phyloP scores from a whole-genome alignment of 2,329 filamentous ascomycete genomes.

The Proliferodiscus dingleyae region DNA sequence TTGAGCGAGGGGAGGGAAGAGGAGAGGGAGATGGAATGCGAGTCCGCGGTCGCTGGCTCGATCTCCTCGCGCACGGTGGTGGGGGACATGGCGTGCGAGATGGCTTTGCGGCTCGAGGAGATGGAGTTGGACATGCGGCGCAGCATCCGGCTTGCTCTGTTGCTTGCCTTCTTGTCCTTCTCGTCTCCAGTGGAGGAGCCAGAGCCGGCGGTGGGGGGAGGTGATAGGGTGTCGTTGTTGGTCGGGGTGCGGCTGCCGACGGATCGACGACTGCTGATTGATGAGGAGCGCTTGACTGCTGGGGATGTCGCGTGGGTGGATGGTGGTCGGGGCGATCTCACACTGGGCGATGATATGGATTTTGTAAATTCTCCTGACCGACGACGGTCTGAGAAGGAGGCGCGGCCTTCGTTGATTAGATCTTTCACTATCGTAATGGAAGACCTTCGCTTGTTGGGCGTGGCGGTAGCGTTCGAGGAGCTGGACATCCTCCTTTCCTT shows the following conservation, averaged over 20 bases:
- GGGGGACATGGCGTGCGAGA: conserved; percentile 32
- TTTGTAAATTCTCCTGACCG: conserved; percentile 41
- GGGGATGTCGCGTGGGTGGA: conserved; percentile 32
- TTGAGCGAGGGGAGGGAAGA: conserved; percentile 24
- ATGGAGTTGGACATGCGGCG: conserved; percentile 60
- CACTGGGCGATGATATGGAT: conserved; percentile 33
- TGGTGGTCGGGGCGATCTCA: conserved; percentile 39
- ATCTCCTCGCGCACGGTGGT: conserved; percentile 36
- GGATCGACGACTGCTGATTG: conserved; percentile 57
- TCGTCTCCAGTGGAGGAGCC: conserved; percentile 44
- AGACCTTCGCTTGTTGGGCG: conserved; percentile 43
- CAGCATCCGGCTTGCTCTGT: conserved; percentile 45
- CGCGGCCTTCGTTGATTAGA: conserved; percentile 54
- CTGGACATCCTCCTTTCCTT: conserved; percentile 28
- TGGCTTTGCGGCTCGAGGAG: conserved; percentile 37
- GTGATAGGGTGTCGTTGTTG: conserved; percentile 31
- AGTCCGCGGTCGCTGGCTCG: conserved; percentile 23
- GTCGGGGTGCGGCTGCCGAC: conserved; percentile 23
- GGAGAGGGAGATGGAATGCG: conserved; percentile 29
- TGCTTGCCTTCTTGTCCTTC: conserved; percentile 49
- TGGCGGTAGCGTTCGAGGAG: conserved; percentile 20
- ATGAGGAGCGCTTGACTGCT: conserved; percentile 56
- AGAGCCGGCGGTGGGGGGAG: conserved; percentile 36
- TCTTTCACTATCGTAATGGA: conserved; percentile 51
- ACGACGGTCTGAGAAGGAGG: conserved; percentile 45